A percentile compares a stretch with the other conserved stretches of the same genome.
These are phyloP conservation scores for Nannizziopsis barbatae DNA, from an alignment of 2,329 filamentous ascomycete species.

Conservation along the genomic window DNA sequence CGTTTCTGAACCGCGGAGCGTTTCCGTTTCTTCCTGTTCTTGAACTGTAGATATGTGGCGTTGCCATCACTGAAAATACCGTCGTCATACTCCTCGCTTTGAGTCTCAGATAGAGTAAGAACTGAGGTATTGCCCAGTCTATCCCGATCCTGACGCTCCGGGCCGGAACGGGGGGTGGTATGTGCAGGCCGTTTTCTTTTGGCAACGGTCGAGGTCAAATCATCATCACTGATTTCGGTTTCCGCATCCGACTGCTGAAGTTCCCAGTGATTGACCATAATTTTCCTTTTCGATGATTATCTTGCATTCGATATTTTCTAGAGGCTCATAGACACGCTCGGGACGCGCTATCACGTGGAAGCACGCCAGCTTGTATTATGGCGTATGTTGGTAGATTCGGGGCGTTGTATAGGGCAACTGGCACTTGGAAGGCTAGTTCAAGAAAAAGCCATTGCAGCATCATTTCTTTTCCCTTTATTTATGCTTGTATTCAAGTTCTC, in stretches of 20 bases:
- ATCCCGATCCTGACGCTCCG: constrained; percentile 5
- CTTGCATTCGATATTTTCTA: no score
- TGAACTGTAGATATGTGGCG: constrained; percentile 51
- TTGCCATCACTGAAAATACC: constrained; percentile 31
- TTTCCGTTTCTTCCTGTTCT: constrained; percentile 50
- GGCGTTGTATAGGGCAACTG: no score
- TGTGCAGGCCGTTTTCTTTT: not conserved
- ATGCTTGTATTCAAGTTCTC: no score
- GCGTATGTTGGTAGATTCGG: no score
- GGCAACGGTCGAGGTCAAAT: constrained; percentile 29
- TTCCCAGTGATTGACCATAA: constrained; percentile 22
- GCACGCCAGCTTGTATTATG: no score
- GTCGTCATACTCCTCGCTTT: constrained; percentile 18
- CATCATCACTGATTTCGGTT: constrained; percentile 25
- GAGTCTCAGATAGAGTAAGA: constrained; percentile 19
- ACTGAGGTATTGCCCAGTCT: constrained; percentile 8
- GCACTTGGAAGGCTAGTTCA: no score
- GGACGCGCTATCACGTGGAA: no score
- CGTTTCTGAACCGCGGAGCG: constrained; percentile 39
- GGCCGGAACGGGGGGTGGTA: not conserved
- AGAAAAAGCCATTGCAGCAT: no score
- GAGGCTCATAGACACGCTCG: no score
- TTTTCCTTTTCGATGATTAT: not conserved
- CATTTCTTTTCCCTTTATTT: no score
- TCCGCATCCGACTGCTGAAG: constrained; percentile 20